Evolutionary conservation across 352 stramenopile species (phyloP).

Genomic region (Phytophthora pinifolia): DNA sequence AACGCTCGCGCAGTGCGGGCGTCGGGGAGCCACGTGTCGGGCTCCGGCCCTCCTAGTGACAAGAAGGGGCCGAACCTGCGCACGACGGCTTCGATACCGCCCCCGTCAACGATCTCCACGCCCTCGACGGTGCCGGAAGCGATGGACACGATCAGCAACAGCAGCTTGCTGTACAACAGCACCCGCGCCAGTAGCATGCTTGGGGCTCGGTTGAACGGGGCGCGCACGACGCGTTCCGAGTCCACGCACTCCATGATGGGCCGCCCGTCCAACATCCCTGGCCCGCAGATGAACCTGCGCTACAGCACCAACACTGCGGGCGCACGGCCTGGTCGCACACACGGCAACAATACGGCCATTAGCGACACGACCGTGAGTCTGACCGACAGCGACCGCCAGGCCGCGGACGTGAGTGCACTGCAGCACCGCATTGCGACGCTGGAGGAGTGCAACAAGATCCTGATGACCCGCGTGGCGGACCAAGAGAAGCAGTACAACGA

Average conservation of each 20-base stretch:
- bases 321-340: constrained; percentile 27
- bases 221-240: constrained; percentile 38
- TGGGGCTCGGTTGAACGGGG: constrained; percentile 22
- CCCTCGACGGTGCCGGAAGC: constrained; percentile 27
- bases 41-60: constrained; percentile 22
- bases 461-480: constrained; percentile 64
- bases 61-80: constrained; percentile 29
- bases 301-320: constrained; percentile 44
- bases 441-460: constrained; percentile 74
- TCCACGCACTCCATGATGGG: constrained; percentile 53
- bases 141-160: constrained; percentile 32
- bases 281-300: constrained; percentile 50
- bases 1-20: constrained; percentile 21
- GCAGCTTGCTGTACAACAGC: constrained; percentile 29
- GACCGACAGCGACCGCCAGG: constrained; percentile 38
- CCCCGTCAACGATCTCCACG: constrained; percentile 30
- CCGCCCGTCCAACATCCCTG: constrained; percentile 42
- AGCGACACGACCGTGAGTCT: constrained; percentile 65
- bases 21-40: constrained; percentile 28
- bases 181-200: constrained; percentile 20
- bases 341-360: constrained; percentile 35
- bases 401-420: constrained; percentile 50
- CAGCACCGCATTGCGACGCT: constrained; percentile 56
- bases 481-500: constrained; percentile 88
- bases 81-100: constrained; percentile 13